Percentiles rank a stretch among this genome's conserved stretches.
Conservation (phyloP, 768 basidiomycete species). For the Dentipellis sp. region DNA sequence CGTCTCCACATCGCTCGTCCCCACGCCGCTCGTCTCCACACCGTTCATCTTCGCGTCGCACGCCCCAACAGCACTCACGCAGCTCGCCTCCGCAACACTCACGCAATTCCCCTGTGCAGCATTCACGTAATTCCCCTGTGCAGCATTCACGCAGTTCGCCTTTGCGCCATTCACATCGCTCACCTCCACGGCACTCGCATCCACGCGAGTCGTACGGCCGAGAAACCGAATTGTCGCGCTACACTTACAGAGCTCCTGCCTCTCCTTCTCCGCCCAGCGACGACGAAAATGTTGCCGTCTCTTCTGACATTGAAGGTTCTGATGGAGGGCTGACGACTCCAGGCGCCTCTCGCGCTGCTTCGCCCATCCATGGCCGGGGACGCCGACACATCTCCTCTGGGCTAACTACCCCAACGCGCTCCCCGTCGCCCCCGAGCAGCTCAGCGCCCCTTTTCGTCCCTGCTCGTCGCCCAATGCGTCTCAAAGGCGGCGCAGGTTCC, state of each 20-base stretch:
- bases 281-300: conserved; percentile 10
- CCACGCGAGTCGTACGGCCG: background rate
- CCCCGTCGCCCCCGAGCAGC: conserved; percentile 3
- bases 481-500: background rate
- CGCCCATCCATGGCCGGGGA: conserved; percentile 1
- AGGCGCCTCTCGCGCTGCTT: conserved; percentile 1
- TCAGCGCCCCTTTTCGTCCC: background rate
- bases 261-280: background rate
- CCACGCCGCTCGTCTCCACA: no score
- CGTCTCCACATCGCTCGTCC: no score
- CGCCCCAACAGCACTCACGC: no score
- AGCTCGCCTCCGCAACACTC: no score
- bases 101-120: no score
- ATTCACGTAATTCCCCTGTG: no score
- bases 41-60: no score
- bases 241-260: background rate
- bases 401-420: conserved; percentile 9
- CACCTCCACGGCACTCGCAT: background rate
- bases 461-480: background rate
- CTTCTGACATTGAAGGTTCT: conserved; percentile 7
- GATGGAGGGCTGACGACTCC: conserved; percentile 14
- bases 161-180: no score
- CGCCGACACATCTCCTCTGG: conserved; percentile 5
- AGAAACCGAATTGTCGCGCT: background rate
- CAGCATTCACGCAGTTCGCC: no score